phyloP scores from a whole-genome alignment of 805 yeast species.

The Isabelozyma rhagii region DNA sequence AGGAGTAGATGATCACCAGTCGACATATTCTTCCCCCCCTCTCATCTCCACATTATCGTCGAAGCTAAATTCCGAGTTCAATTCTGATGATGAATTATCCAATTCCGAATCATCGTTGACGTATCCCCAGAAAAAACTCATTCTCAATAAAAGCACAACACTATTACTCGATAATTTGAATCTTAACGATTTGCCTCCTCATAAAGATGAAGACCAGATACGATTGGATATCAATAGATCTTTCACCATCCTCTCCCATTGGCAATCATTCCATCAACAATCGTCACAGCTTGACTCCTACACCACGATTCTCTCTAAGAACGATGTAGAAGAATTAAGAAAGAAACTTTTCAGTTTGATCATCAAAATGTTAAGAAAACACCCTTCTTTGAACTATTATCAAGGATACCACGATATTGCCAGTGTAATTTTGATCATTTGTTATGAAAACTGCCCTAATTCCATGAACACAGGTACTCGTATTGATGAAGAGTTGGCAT shows the following conservation, averaged over 20 bases:
- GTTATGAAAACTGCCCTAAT: constrained; percentile 15
- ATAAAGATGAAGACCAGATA: constrained; percentile 77
- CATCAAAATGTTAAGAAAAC: constrained; percentile 51
- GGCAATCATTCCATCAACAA: constrained; percentile 16
- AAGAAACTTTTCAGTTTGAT: constrained; percentile 43
- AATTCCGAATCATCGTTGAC: neutral
- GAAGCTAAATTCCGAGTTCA: neutral
- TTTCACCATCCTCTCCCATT: constrained; percentile 42
- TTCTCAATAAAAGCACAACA: constrained; percentile 3
- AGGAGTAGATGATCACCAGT: constrained; percentile 13
- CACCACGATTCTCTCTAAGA: constrained; percentile 29
- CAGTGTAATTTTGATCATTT: constrained; percentile 57
- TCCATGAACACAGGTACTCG: constrained; percentile 3
- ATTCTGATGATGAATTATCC: neutral
- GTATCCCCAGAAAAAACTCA: constrained; percentile 2
- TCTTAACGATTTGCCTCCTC: constrained; percentile 39
- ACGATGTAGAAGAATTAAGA: constrained; percentile 34
- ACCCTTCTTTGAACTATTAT: constrained; percentile 70
- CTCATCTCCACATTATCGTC: neutral
- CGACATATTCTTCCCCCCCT: neutral
- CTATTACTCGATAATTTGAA: constrained; percentile 18
- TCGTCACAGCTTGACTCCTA: constrained; percentile 18
- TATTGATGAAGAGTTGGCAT: constrained; percentile 29
- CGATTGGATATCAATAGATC: constrained; percentile 74
- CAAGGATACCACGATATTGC: constrained; percentile 94